Evolutionary conservation across 345 rosid genomes (phyloP).

Genomic region (Gossypium turneri): DNA sequence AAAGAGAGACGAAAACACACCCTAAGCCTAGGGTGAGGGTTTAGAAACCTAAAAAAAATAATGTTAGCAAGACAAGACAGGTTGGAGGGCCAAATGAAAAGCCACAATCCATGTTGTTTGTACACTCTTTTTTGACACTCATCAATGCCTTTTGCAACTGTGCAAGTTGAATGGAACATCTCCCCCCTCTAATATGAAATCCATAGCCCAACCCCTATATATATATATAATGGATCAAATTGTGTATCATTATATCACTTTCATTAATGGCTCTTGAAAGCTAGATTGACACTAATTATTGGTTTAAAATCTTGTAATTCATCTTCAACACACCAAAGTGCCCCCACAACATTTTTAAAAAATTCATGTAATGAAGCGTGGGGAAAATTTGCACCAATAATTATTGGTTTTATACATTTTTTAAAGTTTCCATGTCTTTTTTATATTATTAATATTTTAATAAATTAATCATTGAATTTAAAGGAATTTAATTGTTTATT

Average conservation of each 20-base stretch:
- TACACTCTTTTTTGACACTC: constrained; percentile 8
- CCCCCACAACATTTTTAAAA: neutral
- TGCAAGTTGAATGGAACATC: constrained; percentile 8
- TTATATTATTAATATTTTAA: neutral
- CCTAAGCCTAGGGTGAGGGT: constrained; percentile 4
- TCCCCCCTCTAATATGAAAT: neutral
- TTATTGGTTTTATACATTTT: neutral
- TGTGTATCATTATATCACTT: neutral
- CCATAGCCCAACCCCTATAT: neutral
- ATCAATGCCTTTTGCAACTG: constrained; percentile 11
- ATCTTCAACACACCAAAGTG: neutral
- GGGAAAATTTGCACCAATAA: neutral
- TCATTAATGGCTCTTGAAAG: neutral
- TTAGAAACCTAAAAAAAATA: constrained; percentile 3
- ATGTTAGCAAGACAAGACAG: neutral
- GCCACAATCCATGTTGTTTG: neutral
- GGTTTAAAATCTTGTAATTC: neutral
- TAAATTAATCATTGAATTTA: too few relatives aligned
- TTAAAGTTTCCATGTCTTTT: neutral
- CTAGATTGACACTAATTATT: neutral
- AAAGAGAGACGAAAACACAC: neutral
- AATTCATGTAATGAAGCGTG: neutral
- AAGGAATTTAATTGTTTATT: too few relatives aligned
- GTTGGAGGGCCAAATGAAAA: neutral
- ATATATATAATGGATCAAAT: neutral